Base-by-base conservation (phyloP, 495 filamentous ascomycete genomes). In the Pyrenopolyporus hunteri region DNA sequence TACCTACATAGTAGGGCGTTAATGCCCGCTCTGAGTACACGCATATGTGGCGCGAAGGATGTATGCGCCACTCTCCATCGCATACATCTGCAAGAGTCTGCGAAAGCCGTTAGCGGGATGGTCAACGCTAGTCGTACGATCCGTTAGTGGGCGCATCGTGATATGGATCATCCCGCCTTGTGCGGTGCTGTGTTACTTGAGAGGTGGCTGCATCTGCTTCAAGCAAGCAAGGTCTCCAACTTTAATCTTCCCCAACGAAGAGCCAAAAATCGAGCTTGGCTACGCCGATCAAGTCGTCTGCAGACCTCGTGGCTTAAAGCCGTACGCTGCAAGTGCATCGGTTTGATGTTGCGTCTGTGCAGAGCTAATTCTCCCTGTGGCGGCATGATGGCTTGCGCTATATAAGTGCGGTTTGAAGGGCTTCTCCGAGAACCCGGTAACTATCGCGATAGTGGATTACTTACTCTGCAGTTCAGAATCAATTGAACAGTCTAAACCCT, bases 281-380 rank as follows among this genome's bases (percentile, higher is more conserved):
- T 1, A 86, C 84, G 48, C 69, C 74, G 9, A 67, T 64, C 5
- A 74, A 70, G 17, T 77, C 72, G 4, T 37, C 26, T 0, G 77
- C 82, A 0, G 68, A 73, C 0, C 74, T n/a, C 76, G 61, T 88
- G 84, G 0, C 85, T 84, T 44, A 82, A 87, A 26, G 87, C 70
- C 0, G 83, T 84, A 4, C 84, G 78, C 66, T 88, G 85, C 76
- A 86, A 80, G 54, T 87, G 84, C 19, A 84, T 87, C 0, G 83
- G 74, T 67, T 88, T 87, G 39, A 86, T 72, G 73, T 87, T 87
- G 7, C 80, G 69, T 0, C 84, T 76, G 11, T 70, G 65, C 25
- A 76, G 70, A 4, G 73, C 50, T 19, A 86, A 66, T 11, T 75
- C 68, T 1, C 85, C 84, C 14, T 76, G 69, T 0, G 71, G 36